Percentiles rank a stretch among this genome's conserved stretches.
phyloP scores from a whole-genome alignment of 768 basidiomycete species.

The Russula emetica region DNA sequence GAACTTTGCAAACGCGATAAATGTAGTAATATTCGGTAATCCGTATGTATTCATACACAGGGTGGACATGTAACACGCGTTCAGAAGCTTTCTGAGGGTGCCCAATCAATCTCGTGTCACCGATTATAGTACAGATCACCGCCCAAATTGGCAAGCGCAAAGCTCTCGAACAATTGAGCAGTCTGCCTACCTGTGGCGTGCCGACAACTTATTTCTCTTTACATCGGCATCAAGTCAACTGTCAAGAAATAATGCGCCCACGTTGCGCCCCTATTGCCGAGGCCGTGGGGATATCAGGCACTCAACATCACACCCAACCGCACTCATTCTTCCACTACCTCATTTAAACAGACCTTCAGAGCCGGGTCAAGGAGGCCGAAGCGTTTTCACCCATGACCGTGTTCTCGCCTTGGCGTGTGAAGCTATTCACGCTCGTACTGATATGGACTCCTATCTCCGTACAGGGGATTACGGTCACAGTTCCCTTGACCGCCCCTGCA shows the following conservation, averaged over 20 bases:
- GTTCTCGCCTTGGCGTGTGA: neutral
- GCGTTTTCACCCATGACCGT: neutral
- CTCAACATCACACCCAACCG: neutral
- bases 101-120: neutral
- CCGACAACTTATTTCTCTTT: neutral
- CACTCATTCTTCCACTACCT: neutral
- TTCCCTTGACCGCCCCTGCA: constrained; percentile 15
- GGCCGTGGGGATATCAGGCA: neutral
- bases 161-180: neutral
- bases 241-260: neutral
- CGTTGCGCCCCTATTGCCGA: neutral
- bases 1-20: constrained; percentile 27
- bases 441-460: neutral
- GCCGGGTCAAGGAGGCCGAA: too few species aligned
- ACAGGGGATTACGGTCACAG: constrained; percentile 11
- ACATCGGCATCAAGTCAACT: neutral
- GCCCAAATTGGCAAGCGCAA: neutral
- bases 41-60: constrained; percentile 21
- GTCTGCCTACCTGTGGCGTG: too few species aligned
- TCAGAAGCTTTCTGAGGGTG: neutral
- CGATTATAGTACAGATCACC: neutral
- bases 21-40: constrained; percentile 18
- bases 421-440: neutral
- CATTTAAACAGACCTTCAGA: neutral
- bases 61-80: constrained; percentile 1